Conservation (phyloP, 257 asterid genomes). For the Nicotiana undulata region DNA sequence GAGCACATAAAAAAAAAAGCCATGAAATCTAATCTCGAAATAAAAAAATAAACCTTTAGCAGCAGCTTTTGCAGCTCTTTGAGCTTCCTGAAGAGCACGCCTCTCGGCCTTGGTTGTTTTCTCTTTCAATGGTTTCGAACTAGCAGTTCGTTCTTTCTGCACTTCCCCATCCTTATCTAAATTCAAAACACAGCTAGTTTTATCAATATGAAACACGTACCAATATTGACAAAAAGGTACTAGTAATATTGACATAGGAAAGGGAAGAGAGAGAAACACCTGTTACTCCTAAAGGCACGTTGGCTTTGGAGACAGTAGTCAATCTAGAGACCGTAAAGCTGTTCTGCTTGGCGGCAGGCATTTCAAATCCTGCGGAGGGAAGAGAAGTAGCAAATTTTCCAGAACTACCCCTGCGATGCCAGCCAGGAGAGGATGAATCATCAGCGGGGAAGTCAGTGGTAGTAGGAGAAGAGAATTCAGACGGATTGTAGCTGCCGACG, state of each 20-base stretch:
- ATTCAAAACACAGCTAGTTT: background rate
- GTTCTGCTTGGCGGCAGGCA: constrained; percentile 37
- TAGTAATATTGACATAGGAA: background rate
- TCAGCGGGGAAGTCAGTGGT: constrained; percentile 42
- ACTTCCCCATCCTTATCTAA: constrained; percentile 48
- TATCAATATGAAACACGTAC: background rate
- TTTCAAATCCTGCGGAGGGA: constrained; percentile 53
- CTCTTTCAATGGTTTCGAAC: constrained; percentile 57
- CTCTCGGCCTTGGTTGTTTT: constrained; percentile 88
- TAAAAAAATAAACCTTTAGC: constrained; percentile 43
- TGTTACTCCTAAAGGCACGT: constrained; percentile 26
- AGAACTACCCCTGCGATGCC: constrained; percentile 35
- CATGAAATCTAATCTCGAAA: background rate
- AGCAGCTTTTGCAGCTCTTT: constrained; percentile 87
- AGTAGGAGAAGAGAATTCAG: constrained; percentile 54
- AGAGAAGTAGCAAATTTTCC: constrained; percentile 62
- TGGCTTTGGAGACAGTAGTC: constrained; percentile 32
- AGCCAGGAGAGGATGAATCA: constrained; percentile 33
- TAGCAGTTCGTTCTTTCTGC: constrained; percentile 33
- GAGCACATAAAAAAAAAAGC: background rate
- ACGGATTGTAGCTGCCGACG: constrained; percentile 68
- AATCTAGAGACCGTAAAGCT: constrained; percentile 24
- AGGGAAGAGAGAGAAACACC: constrained; percentile 15
- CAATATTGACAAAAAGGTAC: background rate
- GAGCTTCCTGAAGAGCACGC: constrained; percentile 94